Evolutionary conservation across 768 basidiomycete species (phyloP).

Genomic region (Lactarius sanguifluus): DNA sequence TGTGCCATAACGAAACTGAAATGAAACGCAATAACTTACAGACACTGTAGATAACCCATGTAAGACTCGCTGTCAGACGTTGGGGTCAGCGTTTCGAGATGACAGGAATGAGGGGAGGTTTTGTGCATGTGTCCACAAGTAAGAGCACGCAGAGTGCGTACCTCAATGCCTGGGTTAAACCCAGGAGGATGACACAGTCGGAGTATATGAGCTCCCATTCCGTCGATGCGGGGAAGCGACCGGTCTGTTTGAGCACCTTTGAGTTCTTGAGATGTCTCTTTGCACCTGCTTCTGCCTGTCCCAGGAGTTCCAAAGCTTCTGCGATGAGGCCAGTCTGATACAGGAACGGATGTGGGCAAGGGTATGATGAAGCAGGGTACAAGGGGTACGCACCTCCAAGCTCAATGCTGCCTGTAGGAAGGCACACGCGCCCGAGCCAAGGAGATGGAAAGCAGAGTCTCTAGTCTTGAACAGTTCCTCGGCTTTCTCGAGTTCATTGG

Average conservation of each 20-base stretch:
- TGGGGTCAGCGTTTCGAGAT: conserved; percentile 10
- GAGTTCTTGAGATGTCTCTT: conserved; percentile 48
- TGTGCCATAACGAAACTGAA: background rate
- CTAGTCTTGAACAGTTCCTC: conserved; percentile 47
- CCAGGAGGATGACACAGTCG: conserved; percentile 68
- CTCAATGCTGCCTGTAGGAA: conserved; percentile 78
- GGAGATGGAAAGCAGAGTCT: conserved; percentile 67
- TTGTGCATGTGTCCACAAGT: background rate
- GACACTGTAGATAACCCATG: conserved; percentile 75
- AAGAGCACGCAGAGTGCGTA: conserved; percentile 34
- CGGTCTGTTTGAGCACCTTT: conserved; percentile 37
- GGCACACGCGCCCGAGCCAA: conserved; percentile 69
- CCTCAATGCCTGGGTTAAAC: conserved; percentile 70
- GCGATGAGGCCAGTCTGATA: conserved; percentile 57
- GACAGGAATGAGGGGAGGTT: background rate
- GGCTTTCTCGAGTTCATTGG: conserved; percentile 61
- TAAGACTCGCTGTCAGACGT: conserved; percentile 62
- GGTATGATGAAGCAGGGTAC: background rate
- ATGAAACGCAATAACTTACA: conserved; percentile 45
- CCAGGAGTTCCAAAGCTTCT: conserved; percentile 58
- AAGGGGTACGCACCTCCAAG: conserved; percentile 59
- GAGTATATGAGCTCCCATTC: conserved; percentile 80
- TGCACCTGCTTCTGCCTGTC: conserved; percentile 59
- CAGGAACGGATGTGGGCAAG: conserved; percentile 1
- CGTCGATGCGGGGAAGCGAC: conserved; percentile 57